Base-by-base conservation (phyloP, 2,329 filamentous ascomycete genomes). In the Aspergillus sp. region DNA sequence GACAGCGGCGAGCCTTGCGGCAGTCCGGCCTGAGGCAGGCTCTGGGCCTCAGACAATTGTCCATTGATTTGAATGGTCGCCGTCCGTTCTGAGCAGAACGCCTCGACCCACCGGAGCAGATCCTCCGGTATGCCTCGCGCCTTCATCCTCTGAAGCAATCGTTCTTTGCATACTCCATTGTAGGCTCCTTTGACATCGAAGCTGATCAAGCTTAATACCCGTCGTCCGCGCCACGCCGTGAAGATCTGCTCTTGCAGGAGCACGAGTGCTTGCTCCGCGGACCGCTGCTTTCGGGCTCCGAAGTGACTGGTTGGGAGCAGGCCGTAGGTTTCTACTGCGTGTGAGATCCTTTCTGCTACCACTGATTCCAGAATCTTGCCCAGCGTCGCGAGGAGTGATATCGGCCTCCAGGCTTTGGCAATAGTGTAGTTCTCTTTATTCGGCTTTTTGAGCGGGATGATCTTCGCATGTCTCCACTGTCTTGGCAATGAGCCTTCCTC, bases 171-270 rank as follows among this genome's bases (percentile, higher is more conserved):
- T 13, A 76, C 69, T 14, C 72, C 61, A 45, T 76, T 76, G 51
- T 72, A 76, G 47, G 69, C 72, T 17, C 71, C 70, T 54, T 76
- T 75, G 2, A 76, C 60, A 57, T 76, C 67, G 46, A 75, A 75
- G 49, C 64, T 71, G 44, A 54, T 43, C 9, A 74, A 58, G 46
- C 66, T 71, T 4, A 73, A 53, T 6, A 69, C 63, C 54, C 64
- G 63, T 45, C 56, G 50, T 38, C 54, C 61, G 59, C 51, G 61
- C 71, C 46, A 71, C 36, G 59, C 67, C 3, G 58, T 50, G 34
- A 68, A 67, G 31, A 71, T 64, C 6, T 62, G 16, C 53, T 70
- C 49, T 31, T 64, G 44, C 14, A 72, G 40, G 34, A 69, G 53
- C 2, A 66, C 6, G 3, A 75, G 64, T 49, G 69, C 68, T 45